Conservation (phyloP, 176 grass and related monocot species). For the Ananas comosus region DNA sequence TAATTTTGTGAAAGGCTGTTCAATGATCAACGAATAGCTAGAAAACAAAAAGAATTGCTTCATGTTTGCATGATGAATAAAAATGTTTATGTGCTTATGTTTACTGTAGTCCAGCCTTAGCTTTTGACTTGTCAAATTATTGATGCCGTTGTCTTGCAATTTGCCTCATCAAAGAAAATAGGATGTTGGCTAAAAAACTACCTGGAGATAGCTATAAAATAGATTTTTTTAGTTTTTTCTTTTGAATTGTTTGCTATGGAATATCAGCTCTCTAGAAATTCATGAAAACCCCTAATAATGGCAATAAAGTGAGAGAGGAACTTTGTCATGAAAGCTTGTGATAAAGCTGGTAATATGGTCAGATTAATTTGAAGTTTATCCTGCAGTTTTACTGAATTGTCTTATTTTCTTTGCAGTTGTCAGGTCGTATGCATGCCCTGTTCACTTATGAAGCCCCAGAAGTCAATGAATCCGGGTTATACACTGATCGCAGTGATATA, state of each 20-base stretch:
- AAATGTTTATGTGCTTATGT: background rate
- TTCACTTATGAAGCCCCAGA: conserved; percentile 91
- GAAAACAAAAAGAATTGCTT: background rate
- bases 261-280: too few species aligned
- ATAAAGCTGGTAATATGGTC: too few species aligned
- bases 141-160: background rate
- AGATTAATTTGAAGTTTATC: background rate
- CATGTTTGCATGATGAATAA: background rate
- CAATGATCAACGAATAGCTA: too few species aligned
- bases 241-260: too few species aligned
- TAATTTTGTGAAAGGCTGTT: too few species aligned
- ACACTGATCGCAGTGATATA: conserved; percentile 80
- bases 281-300: too few species aligned
- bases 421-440: conserved; percentile 43
- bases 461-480: conserved; percentile 61
- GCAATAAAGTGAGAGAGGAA: too few species aligned
- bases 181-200: background rate
- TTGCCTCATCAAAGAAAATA: background rate
- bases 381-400: conserved; percentile 10
- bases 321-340: too few species aligned
- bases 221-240: too few species aligned
- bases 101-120: background rate
- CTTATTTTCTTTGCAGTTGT: conserved; percentile 51
- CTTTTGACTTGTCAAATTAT: background rate
- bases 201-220: too few species aligned